Evolutionary conservation across 345 rosid species (phyloP), one percentile per base, ranked within the genome.

Genomic region (Populus alba): DNA sequence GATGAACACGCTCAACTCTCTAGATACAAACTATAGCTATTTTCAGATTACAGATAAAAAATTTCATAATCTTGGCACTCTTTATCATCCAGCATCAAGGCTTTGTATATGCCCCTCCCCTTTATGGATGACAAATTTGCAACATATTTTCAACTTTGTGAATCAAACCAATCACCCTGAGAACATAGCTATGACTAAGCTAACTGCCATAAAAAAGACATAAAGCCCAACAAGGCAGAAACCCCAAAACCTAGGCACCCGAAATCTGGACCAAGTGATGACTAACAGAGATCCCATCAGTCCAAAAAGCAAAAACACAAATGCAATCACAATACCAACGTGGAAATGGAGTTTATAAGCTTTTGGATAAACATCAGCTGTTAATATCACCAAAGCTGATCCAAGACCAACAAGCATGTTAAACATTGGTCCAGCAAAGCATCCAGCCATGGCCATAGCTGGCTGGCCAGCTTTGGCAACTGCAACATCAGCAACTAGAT

Each of bases 361-460:
- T 22, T 91, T 63, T 13, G 99, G 99, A 87, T 90, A 94, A 66
- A 83, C 63, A 68, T 94, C 80, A 35, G 92, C 86, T 6, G 98
- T 96, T 82, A 94, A 92, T 74, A 91, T 88, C 68, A 88, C 97
- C 47, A 93, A 82, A 66, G 98, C 98, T 0, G 87, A 74, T 79
- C 98, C 99, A 22, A 96, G 97, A 61, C 99, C 99, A 49, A 94
- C 94, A 73, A 94, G 97, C 99, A 96, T 96, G 82, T 96, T 96
- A 78, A 96, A 96, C 99, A 96, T 93, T 3, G 98, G 99, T 57
- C 99, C 95, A 0, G 98, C 98, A 63, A 96, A 96, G 85, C 99
- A 96, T 38, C 99, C 98, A n/a, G 99, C 98, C 98, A 96, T 96
- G 22, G 99, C 99, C 99, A 96, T 93, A 39, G 94, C 92, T 57